Conservation (phyloP, 768 basidiomycete species). For the Russula olivacea region DNA sequence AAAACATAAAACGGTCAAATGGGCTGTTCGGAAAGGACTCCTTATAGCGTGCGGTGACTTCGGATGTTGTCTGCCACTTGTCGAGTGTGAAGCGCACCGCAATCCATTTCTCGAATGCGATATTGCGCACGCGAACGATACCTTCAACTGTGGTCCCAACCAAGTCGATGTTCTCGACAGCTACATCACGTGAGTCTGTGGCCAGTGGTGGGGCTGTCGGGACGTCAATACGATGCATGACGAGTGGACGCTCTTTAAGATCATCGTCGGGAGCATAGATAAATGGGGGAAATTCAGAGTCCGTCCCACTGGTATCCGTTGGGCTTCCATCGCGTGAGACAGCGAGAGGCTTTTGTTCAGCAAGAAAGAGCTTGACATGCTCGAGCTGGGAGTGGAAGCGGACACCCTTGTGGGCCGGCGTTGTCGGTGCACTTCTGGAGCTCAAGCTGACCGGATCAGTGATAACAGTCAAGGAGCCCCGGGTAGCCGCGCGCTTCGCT, state of each 20-base stretch:
- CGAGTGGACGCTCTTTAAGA: conserved; percentile 35
- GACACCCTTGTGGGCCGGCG: conserved; percentile 80
- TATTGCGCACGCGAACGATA: conserved; percentile 70
- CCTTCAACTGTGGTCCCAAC: conserved; percentile 58
- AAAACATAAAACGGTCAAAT: conserved; percentile 74
- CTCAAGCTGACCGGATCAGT: conserved; percentile 34
- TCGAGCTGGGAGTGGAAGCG: conserved; percentile 91
- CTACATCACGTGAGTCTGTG: conserved; percentile 41
- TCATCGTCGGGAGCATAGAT: conserved; percentile 46
- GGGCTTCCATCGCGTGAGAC: conserved; percentile 90
- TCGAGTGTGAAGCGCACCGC: conserved; percentile 91
- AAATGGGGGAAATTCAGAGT: conserved; percentile 67
- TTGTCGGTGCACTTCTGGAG: conserved; percentile 71
- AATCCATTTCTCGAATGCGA: conserved; percentile 83
- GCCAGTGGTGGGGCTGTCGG: conserved; percentile 35
- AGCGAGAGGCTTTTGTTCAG: conserved; percentile 91
- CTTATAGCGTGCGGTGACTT: conserved; percentile 74
- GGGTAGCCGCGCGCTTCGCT: conserved; percentile 44
- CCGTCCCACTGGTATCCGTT: conserved; percentile 75
- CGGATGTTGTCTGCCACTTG: conserved; percentile 92
- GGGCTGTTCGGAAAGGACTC: conserved; percentile 35
- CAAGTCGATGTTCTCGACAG: conserved; percentile 51
- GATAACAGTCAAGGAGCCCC: conserved; percentile 48
- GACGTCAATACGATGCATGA: conserved; percentile 66
- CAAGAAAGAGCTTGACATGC: conserved; percentile 89